Conservation (phyloP, 805 yeast species). For the Metschnikowia peoriensis region DNA sequence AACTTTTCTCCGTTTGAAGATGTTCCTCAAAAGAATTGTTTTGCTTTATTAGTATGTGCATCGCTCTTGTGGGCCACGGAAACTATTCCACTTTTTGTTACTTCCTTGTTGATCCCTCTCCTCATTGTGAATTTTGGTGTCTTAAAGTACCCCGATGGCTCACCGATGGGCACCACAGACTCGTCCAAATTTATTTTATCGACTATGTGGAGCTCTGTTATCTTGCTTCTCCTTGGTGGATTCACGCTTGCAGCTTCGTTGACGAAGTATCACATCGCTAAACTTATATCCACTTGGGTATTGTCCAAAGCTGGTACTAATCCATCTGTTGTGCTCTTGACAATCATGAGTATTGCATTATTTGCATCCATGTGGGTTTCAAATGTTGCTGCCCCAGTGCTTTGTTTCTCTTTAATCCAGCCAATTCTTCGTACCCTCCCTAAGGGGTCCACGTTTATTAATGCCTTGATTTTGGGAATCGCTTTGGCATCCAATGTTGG, state of each 20-base stretch:
- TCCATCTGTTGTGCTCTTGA: conserved; percentile 46
- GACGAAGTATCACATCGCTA: conserved; percentile 53
- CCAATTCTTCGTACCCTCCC: conserved; percentile 45
- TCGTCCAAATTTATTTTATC: conserved; percentile 46
- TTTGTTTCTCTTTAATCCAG: conserved; percentile 50
- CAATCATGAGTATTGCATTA: conserved; percentile 50
- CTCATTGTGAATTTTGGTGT: conserved; percentile 46
- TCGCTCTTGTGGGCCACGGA: conserved; percentile 54
- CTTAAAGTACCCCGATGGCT: conserved; percentile 49
- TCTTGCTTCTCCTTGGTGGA: conserved; percentile 51
- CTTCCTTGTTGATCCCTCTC: conserved; percentile 49
- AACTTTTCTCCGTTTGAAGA: conserved; percentile 59
- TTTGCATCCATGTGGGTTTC: conserved; percentile 60
- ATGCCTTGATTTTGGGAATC: conserved; percentile 45
- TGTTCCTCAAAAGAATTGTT: conserved; percentile 65
- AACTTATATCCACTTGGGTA: conserved; percentile 48
- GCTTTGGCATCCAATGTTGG: conserved; percentile 53
- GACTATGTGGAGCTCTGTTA: conserved; percentile 55
- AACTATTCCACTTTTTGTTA: conserved; percentile 50
- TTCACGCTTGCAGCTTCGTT: conserved; percentile 55
- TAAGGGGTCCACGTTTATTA: conserved; percentile 37
- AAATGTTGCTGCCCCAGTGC: conserved; percentile 56
- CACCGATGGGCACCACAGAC: conserved; percentile 40
- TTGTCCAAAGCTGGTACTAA: conserved; percentile 50
- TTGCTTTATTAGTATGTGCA: conserved; percentile 61